Percentiles rank a stretch among this genome's conserved stretches.
phyloP scores from a whole-genome alignment of 2,329 filamentous ascomycete genomes.

The Hypoxylon sp. region DNA sequence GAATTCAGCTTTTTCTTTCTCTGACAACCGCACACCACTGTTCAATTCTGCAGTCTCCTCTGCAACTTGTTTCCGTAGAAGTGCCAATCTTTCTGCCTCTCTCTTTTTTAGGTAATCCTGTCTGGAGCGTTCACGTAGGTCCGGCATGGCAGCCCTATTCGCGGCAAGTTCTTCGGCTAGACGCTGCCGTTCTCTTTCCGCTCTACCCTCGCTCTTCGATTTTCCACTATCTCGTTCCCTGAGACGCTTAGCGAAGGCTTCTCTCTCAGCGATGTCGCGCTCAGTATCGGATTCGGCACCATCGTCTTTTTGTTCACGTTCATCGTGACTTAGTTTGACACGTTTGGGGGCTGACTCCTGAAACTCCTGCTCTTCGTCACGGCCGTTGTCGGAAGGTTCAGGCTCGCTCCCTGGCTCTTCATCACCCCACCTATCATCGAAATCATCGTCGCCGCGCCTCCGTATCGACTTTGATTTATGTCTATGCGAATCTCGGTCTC shows the following conservation, averaged over 20 bases:
- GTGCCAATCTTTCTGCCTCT: constrained; percentile 84
- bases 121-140: constrained; percentile 84
- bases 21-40: constrained; percentile 80
- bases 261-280: constrained; percentile 79
- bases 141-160: constrained; percentile 79
- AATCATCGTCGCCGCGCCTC: constrained; percentile 63
- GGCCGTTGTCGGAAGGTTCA: constrained; percentile 62
- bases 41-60: constrained; percentile 87
- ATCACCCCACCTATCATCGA: constrained; percentile 86
- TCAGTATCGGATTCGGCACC: constrained; percentile 72
- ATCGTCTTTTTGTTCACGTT: constrained; percentile 54
- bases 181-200: constrained; percentile 70
- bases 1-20: constrained; percentile 88
- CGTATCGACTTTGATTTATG: constrained; percentile 59
- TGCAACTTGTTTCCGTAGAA: constrained; percentile 90
- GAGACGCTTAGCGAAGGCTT: constrained; percentile 83
- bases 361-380: constrained; percentile 70
- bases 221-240: constrained; percentile 77
- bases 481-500: constrained; percentile 38
- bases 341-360: constrained; percentile 79
- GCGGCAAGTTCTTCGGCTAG: constrained; percentile 77
- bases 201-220: constrained; percentile 72
- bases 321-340: constrained; percentile 72
- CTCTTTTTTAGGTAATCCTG: constrained; percentile 96
- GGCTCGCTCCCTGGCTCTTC: constrained; percentile 70